Evolutionary conservation across 1,284 basidiomycete species (phyloP).

Genomic region (Apiotrichum siamense): DNA sequence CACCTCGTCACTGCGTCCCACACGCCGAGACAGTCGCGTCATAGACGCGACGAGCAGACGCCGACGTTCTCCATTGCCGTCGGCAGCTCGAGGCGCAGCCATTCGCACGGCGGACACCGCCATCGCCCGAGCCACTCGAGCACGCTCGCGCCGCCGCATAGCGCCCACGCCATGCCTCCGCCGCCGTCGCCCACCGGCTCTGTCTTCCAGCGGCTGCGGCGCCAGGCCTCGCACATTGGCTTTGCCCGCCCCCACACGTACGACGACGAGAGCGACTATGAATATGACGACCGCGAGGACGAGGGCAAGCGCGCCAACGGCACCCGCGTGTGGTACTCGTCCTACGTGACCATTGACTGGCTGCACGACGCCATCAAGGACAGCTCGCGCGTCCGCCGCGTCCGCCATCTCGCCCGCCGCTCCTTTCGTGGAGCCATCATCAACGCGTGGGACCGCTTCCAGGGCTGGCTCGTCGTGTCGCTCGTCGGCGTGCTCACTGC

Average conservation of each 20-base stretch:
- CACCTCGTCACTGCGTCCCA: neutral
- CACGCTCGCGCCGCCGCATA: neutral
- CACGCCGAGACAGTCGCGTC: slow-evolving; percentile 4
- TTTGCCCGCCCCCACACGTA: slow-evolving; percentile 28
- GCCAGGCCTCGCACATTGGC: slow-evolving; percentile 34
- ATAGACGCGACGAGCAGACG: neutral
- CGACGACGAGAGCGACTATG: slow-evolving; percentile 17
- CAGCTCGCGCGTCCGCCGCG: slow-evolving; percentile 65
- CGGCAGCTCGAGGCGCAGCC: neutral
- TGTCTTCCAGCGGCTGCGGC: slow-evolving; percentile 27
- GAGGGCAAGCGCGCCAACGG: slow-evolving; percentile 62
- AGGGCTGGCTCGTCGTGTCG: slow-evolving; percentile 88
- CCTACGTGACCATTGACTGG: slow-evolving; percentile 60
- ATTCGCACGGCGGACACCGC: slow-evolving; percentile 5
- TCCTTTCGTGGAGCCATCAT: slow-evolving; percentile 65
- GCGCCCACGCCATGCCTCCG: neutral
- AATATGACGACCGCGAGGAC: slow-evolving; percentile 48
- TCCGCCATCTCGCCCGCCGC: slow-evolving; percentile 57
- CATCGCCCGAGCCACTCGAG: slow-evolving; percentile 5
- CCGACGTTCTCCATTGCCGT: too few relatives aligned
- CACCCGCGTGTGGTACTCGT: slow-evolving; percentile 85
- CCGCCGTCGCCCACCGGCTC: slow-evolving; percentile 22
- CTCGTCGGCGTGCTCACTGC: slow-evolving; percentile 66
- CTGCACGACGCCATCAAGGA: slow-evolving; percentile 90
- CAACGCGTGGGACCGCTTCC: slow-evolving; percentile 70